Percentiles rank a stretch among this genome's conserved stretches.
Evolutionary conservation across 2,329 filamentous ascomycete species (phyloP).

Genomic region (Monilinia aucupariae): DNA sequence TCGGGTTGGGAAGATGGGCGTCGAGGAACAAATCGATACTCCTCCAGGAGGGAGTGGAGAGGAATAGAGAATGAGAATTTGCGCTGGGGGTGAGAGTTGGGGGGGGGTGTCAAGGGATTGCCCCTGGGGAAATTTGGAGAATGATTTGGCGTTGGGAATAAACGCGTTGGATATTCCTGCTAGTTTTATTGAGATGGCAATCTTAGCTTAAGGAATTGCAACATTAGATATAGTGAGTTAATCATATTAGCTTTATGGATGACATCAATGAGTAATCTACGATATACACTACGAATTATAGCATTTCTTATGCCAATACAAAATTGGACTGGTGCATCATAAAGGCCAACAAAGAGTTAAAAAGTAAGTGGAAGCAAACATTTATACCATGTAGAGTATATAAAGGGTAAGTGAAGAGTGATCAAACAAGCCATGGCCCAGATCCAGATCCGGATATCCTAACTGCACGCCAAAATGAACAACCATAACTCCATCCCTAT

Average conservation of each 20-base stretch:
- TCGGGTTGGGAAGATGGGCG: conserved; percentile 10
- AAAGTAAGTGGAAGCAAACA: no score
- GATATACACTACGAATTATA: no score
- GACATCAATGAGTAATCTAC: no score
- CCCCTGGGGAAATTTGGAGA: not conserved
- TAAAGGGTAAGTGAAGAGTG: no score
- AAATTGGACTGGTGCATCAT: no score
- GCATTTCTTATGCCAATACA: no score
- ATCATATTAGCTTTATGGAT: no score
- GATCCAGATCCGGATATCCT: not conserved
- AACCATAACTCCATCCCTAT: not conserved
- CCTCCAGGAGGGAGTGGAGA: not conserved
- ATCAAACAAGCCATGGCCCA: no score
- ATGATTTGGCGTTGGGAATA: not conserved
- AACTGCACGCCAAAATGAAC: not conserved
- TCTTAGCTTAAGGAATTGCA: not conserved
- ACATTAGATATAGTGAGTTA: not conserved
- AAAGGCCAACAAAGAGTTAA: no score
- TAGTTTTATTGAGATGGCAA: not conserved
- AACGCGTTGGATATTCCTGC: not conserved
- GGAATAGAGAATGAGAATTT: not conserved
- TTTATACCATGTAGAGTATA: no score
- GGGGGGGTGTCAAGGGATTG: not conserved
- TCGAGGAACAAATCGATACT: not conserved
- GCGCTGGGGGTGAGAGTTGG: not conserved